phyloP scores from a whole-genome alignment of 129 eudicot species.

The Chrysanthemum seticuspe region DNA sequence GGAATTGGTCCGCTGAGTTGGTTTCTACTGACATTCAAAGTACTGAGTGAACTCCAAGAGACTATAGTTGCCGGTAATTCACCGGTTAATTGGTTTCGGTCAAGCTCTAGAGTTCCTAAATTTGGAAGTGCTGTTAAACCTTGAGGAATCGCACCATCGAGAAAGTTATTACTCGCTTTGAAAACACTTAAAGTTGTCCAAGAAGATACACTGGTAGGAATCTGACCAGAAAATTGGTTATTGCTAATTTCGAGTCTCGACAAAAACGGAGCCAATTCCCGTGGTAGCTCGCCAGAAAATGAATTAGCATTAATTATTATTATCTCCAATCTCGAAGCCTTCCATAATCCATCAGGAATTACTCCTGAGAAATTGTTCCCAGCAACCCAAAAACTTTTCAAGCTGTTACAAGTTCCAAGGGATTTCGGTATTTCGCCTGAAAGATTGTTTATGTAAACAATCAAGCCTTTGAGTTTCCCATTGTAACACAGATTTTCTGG shows the following conservation, averaged over 20 bases:
- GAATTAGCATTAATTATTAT: constrained; percentile 44
- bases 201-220: constrained; percentile 49
- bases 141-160: constrained; percentile 63
- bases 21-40: constrained; percentile 58
- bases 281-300: constrained; percentile 66
- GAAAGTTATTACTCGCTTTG: constrained; percentile 55
- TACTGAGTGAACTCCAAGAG: constrained; percentile 52
- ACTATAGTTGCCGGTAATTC: constrained; percentile 48
- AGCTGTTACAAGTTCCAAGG: constrained; percentile 47
- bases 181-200: constrained; percentile 53
- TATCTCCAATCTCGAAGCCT: constrained; percentile 24
- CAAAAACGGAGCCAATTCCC: constrained; percentile 34
- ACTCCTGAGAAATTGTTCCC: constrained; percentile 55
- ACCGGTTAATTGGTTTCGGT: constrained; percentile 70
- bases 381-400: constrained; percentile 38
- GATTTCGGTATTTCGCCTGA: constrained; percentile 59
- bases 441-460: constrained; percentile 47
- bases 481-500: constrained; percentile 57
- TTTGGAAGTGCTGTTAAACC: constrained; percentile 51
- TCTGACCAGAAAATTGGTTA: constrained; percentile 68
- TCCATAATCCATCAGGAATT: constrained; percentile 73
- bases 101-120: constrained; percentile 38
- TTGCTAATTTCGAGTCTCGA: constrained; percentile 49
- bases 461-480: constrained; percentile 41
- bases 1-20: constrained; percentile 74